These are phyloP conservation scores for Drosera spatulata DNA, from an alignment of 179 eudicot genomes.

Conservation along the genomic window DNA sequence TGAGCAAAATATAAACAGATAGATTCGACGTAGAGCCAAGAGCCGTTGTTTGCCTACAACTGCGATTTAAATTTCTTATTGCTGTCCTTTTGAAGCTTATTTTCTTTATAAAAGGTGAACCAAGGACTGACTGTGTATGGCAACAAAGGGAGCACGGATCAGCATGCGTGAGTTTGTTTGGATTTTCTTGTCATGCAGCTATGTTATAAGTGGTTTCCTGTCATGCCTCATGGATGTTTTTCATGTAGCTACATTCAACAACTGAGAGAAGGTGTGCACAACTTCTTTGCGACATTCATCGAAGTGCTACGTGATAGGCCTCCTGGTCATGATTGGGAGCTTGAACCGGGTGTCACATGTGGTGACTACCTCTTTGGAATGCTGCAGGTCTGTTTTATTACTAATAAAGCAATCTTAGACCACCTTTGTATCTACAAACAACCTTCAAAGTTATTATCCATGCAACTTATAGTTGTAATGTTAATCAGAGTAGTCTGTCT, in stretches of 20 bases:
- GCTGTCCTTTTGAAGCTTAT: not conserved
- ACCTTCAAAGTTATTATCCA: too few species aligned
- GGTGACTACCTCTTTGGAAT: slow-evolving; percentile 98
- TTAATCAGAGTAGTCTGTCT: not conserved
- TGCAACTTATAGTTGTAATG: not conserved
- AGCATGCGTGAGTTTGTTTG: slow-evolving; percentile 76
- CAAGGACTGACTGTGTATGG: slow-evolving; percentile 92
- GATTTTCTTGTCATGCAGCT: not conserved
- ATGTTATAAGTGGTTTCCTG: not conserved
- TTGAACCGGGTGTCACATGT: slow-evolving; percentile 98
- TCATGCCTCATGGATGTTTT: slow-evolving; percentile 5
- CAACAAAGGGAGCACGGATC: slow-evolving; percentile 99
- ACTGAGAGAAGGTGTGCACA: slow-evolving; percentile 94
- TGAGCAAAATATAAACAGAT: too few species aligned
- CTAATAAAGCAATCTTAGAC: slow-evolving; percentile 1
- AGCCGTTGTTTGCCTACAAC: not conserved
- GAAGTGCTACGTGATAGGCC: slow-evolving; percentile 97
- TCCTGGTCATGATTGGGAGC: slow-evolving; percentile 99
- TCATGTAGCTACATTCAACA: slow-evolving; percentile 87
- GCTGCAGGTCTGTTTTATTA: slow-evolving; percentile 55
- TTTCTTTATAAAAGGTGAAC: slow-evolving; percentile 47
- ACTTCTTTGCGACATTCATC: slow-evolving; percentile 91
- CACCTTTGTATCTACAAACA: not conserved
- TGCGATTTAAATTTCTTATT: not conserved
- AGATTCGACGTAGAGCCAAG: too few species aligned